A percentile compares a stretch with the other conserved stretches of the same genome.
Evolutionary conservation across 2,329 filamentous ascomycete genomes (phyloP).

Genomic region (Fusarium brevicatenulatum): DNA sequence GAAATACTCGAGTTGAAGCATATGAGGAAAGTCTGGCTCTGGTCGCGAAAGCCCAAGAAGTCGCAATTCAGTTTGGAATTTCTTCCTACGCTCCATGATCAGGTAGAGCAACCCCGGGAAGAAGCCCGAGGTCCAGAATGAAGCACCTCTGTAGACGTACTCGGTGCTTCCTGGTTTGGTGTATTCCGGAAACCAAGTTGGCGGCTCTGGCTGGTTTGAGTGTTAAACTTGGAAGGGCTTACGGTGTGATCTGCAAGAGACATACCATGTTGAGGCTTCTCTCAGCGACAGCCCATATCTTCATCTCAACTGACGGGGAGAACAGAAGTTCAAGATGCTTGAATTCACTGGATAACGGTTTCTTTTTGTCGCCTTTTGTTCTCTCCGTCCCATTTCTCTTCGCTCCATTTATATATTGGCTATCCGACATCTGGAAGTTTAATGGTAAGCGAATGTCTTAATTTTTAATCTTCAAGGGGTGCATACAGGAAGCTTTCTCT

Average conservation of each 20-base stretch:
- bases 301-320: no score
- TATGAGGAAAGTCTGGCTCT: neutral
- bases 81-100: neutral
- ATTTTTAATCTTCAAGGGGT: no score
- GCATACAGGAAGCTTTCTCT: neutral
- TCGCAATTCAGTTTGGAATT: neutral
- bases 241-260: no score
- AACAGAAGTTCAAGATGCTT: no score
- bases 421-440: no score
- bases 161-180: neutral
- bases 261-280: neutral
- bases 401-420: no score
- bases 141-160: neutral
- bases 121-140: neutral
- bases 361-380: no score
- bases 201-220: neutral
- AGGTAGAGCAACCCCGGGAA: neutral
- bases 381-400: no score
- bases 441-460: no score
- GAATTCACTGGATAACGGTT: no score
- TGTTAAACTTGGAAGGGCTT: no score
- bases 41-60: neutral
- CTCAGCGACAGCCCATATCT: no score
- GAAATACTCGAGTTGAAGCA: neutral
- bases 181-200: neutral